Evolutionary conservation across 495 filamentous ascomycete genomes (phyloP).

Genomic region (Podospora appendiculata): DNA sequence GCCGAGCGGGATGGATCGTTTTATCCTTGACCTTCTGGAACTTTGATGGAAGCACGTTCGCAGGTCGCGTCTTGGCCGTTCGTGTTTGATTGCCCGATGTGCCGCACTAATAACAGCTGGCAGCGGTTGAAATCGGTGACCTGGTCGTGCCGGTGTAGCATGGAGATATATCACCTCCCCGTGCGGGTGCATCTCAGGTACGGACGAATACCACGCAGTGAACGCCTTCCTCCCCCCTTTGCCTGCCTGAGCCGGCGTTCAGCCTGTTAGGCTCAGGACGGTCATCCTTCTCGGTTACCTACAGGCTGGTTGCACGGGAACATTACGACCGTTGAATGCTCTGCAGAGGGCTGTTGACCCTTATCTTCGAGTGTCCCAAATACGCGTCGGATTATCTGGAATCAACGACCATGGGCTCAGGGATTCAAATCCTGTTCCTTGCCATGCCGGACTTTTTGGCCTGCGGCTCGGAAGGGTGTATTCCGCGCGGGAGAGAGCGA

Average conservation of each 20-base stretch:
- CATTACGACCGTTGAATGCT: no score
- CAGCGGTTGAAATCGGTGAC: conserved; percentile 11
- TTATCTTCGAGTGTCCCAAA: no score
- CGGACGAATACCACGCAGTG: neutral
- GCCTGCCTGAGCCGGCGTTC: conserved; percentile 4
- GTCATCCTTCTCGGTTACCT: no score
- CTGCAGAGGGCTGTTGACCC: no score
- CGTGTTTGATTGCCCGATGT: conserved; percentile 28
- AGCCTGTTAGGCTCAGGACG: conserved; percentile 7
- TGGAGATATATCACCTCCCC: neutral
- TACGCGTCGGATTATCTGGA: no score
- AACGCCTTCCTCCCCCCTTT: neutral
- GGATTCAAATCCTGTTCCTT: neutral
- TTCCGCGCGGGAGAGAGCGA: conserved; percentile 9
- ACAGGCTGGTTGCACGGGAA: no score
- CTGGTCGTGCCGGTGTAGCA: conserved; percentile 6
- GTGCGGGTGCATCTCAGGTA: neutral
- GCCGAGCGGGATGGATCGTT: conserved; percentile 13
- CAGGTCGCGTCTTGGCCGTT: conserved; percentile 16
- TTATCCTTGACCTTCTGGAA: conserved; percentile 23
- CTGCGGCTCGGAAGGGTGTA: conserved; percentile 11
- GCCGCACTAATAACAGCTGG: conserved; percentile 12
- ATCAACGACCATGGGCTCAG: neutral
- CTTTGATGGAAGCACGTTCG: conserved; percentile 25
- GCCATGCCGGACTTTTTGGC: no score